Percentiles rank a stretch among this genome's conserved stretches.
phyloP scores from a whole-genome alignment of 768 basidiomycete species.

The Pulveroboletus sp. region DNA sequence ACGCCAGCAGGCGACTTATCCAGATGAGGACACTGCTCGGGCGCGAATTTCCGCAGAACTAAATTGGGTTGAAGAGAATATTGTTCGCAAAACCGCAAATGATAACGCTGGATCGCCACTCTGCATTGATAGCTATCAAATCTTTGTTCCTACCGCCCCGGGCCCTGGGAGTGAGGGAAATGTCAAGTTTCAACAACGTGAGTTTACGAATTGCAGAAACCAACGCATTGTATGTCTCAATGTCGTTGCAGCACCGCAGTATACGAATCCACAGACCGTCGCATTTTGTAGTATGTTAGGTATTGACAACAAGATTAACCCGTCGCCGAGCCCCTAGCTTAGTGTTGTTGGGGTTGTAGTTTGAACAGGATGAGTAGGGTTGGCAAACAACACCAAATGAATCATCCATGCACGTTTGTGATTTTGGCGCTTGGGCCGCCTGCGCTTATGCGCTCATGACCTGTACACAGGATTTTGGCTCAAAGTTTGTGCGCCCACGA shows the following conservation, averaged over 20 bases:
- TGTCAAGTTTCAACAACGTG: slow-evolving; percentile 38
- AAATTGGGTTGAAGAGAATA: slow-evolving; percentile 65
- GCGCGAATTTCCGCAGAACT: slow-evolving; percentile 56
- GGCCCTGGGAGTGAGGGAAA: slow-evolving; percentile 42
- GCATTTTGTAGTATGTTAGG: slow-evolving; percentile 80
- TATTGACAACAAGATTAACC: slow-evolving; percentile 70
- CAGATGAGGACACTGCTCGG: slow-evolving; percentile 48
- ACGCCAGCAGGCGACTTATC: slow-evolving; percentile 53
- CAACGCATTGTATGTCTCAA: background rate
- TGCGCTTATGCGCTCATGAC: no score
- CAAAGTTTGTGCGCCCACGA: no score
- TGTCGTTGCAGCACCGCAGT: slow-evolving; percentile 57
- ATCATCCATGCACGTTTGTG: no score
- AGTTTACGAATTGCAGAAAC: slow-evolving; percentile 17
- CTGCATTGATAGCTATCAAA: slow-evolving; percentile 56
- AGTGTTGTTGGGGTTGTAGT: no score
- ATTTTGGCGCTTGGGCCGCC: no score
- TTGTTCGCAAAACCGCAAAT: slow-evolving; percentile 29
- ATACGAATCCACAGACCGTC: slow-evolving; percentile 86
- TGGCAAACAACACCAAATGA: no score
- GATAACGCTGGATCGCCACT: slow-evolving; percentile 3
- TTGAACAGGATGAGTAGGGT: no score
- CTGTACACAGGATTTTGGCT: background rate
- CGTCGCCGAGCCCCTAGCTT: slow-evolving; percentile 9
- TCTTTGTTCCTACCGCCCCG: slow-evolving; percentile 66